Evolutionary conservation across 225 moss, liverwort and hornwort species (phyloP), one percentile per base, ranked within the genome.

Genomic region (Pseudisothecium myosuroides): DNA sequence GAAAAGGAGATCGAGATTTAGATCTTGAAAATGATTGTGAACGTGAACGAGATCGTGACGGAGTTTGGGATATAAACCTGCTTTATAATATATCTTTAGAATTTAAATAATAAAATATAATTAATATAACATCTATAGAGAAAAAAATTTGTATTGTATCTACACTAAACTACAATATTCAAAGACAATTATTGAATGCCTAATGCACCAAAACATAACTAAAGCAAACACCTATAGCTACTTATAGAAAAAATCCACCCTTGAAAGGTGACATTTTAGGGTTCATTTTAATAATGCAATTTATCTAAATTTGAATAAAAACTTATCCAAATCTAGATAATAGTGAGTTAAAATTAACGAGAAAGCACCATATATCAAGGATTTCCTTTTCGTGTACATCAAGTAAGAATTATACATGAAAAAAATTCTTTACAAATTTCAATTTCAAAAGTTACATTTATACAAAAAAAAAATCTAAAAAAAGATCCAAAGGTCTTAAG

Each of bases 1-100:
- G 87, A 90, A 94, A 83, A 19, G 95, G 95, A 89, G 96, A 95
- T 71, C 88, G 93, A 88, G 96, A 96, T 64, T 93, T 97, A 65
- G 98, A 98, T 88, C 94, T 95, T 49, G 95, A 96, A 84, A 90
- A 64, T 83, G 91, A 89, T 86, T 47, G 87, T 81, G 95, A 95
- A 83, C 83, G 28, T 45, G 88, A 88, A 67, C n/a, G 86, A 77
- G 97, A 95, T 68, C 92, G 91, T 86, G 94, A 96, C 16, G 92
- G 87, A 23, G 95, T 91, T 83, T 77, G 92, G 39, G 94, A 96
- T 92, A 94, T 90, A 84, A 94, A 95, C 95, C 98, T 98, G 94
- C 58, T 91, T 89, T 76, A 92, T 56, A 90, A 63, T 28, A 77
- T 55, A 31, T 80, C n/a, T 84, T 92, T 86, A 90, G 66, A 91